Base-by-base conservation (phyloP, 345 rosid species). In the Punica granatum region DNA sequence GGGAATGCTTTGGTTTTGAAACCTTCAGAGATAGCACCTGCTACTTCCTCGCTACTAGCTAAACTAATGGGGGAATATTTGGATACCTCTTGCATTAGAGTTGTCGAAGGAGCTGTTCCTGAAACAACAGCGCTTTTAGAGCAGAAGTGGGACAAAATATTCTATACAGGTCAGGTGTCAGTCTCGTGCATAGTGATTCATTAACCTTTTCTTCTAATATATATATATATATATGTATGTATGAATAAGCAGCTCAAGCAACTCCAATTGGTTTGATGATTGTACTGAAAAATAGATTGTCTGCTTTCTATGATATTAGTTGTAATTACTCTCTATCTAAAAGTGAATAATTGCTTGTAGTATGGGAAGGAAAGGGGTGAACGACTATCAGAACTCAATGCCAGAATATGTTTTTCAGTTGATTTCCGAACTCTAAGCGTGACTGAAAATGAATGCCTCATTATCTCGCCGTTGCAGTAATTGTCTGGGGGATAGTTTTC, bases 101-200 rank as follows among this genome's bases (percentile, higher is more conserved):
- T 95, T 70, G 86, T 95, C 11, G 97, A 90, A 82, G 98, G 98
- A 33, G 81, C 89, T 67, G 90, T 84, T 67, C 56, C 79, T 53
- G 98, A 90, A 81, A 90, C 93, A 66, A 66, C 88, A 69, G 85
- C 86, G 7, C 78, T 95, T 26, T 81, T 95, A 56, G 98, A 92
- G 63, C 99, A 95, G 56, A 95, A 87, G 71, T 95, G 98, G 99
- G 96, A 95, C 78, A 95, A 95, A 75, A 95, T 95, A 75, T 77
- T 87, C 67, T 95, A 92, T 73, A 95, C 99, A 85, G 99, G 99
- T 95, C 6, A 2, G 12, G 18, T 30, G 32, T 54, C 26, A 10
- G 23, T 4, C 33, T 54, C 60, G 2, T 25, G 16, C 15, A 23
- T 54, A 28, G 30, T 54, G 12, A 54, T 54, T 32, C 33, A 54